Conservation (phyloP, 495 filamentous ascomycete genomes). For the Friedmanniomyces simplex region DNA sequence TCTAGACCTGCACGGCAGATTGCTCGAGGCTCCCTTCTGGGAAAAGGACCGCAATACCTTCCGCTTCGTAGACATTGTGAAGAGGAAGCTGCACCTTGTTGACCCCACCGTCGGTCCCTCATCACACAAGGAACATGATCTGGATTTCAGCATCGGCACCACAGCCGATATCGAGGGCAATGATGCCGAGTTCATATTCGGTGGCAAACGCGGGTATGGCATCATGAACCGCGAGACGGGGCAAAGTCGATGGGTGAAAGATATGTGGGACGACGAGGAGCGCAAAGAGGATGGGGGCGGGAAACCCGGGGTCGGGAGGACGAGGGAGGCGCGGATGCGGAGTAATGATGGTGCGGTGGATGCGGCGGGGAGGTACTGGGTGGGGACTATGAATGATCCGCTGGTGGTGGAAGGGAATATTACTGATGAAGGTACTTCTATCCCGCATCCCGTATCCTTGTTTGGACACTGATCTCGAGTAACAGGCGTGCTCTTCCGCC, state of each 20-base stretch:
- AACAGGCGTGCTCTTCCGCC: conserved; percentile 49
- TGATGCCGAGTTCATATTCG: conserved; percentile 60
- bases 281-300: conserved; percentile 29
- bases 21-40: conserved; percentile 80
- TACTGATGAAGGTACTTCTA: conserved; percentile 28
- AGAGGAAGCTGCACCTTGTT: conserved; percentile 62
- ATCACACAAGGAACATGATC: conserved; percentile 51
- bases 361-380: conserved; percentile 73
- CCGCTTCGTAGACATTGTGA: conserved; percentile 84
- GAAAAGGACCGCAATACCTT: conserved; percentile 57
- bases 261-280: conserved; percentile 46
- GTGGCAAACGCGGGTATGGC: conserved; percentile 71
- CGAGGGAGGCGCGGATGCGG: conserved; percentile 34
- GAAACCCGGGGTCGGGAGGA: conserved; percentile 21
- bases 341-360: conserved; percentile 79
- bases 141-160: conserved; percentile 58
- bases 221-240: conserved; percentile 59
- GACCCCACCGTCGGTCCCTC: conserved; percentile 53
- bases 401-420: conserved; percentile 15
- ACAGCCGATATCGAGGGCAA: conserved; percentile 72
- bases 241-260: conserved; percentile 49
- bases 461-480: not conserved
- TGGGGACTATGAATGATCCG: conserved; percentile 76
- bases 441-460: not conserved
- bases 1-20: conserved; percentile 56